Base-by-base conservation (phyloP, 176 grass and related monocot species). In the Oryza meridionalis region DNA sequence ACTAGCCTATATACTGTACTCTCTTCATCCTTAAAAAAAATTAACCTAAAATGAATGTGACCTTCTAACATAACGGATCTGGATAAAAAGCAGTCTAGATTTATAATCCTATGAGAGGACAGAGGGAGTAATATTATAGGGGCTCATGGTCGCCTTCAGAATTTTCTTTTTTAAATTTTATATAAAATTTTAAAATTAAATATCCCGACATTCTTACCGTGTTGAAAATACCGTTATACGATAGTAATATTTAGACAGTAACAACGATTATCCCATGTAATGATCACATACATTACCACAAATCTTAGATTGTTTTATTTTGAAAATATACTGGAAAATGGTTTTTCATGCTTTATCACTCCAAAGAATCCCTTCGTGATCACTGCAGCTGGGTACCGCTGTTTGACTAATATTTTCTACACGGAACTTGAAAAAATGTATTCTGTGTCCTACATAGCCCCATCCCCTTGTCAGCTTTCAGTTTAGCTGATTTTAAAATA, bases 381-480 rank as follows among this genome's bases (percentile, higher is more conserved):
- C n/a, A 24, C 21, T 62, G n/a, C 21, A 62, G 58, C 58, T 62
- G 7, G 58, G n/a, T 62, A 62, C 19, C 22, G 21, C 3, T 9
- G 58, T 65, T 13, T 73, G 68, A 55, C 40, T 38, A 47, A 50
- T 33, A 64, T 82, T 58, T 77, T 77, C 77, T 77, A 72, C 66
- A 24, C 72, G 81, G 81, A 29, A 85, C 65, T 67, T 82, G 31
- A 82, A 82, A 81, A 77, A 65, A 62, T 62, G 53, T 67, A 69
- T 70, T 67, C 47, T 49, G 68, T 81, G 76, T 81, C 59, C 71
- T 62, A n/a, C 58, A 62, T 62, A 11, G 17, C 58, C 76, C 82
- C 82, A 77, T 47, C 35, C 7, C 42, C 85, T 89, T 85, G 77
- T 81, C 77, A 81, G 77, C 70, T 76, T 71, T 86, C 50, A 86